Percentiles rank a stretch among this genome's conserved stretches.
Conservation (phyloP, 371 early-diverging fungal species). For the Dinochytrium kinnereticum region DNA sequence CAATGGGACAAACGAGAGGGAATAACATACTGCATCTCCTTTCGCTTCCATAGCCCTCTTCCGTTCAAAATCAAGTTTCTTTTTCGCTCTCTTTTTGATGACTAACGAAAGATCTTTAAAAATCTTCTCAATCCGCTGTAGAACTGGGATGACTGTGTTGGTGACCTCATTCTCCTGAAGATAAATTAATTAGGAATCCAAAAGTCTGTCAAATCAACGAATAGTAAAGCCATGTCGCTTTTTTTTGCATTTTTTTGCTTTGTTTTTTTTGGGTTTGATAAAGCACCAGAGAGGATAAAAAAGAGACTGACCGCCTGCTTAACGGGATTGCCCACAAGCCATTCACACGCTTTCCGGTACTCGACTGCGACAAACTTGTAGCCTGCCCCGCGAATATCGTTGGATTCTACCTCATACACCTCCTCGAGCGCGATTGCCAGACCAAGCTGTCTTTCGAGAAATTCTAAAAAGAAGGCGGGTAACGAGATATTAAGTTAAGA, state of each 20-base stretch:
- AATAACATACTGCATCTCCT: constrained; percentile 33
- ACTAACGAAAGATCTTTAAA: constrained; percentile 74
- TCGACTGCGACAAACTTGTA: constrained; percentile 26
- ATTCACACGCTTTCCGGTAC: constrained; percentile 42
- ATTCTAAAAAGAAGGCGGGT: too few species aligned
- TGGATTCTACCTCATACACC: constrained; percentile 56
- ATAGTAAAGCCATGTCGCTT: too few species aligned
- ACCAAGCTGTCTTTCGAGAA: constrained; percentile 62
- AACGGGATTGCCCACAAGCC: constrained; percentile 32
- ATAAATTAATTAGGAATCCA: neutral
- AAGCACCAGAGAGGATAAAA: constrained; percentile 3
- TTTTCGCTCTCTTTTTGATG: constrained; percentile 77
- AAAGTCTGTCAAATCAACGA: neutral
- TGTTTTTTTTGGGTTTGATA: too few species aligned
- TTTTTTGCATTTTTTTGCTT: too few species aligned
- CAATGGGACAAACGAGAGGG: too few species aligned
- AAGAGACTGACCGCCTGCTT: constrained; percentile 32
- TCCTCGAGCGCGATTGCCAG: constrained; percentile 66
- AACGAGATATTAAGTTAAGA: too few species aligned
- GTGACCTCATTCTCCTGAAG: constrained; percentile 37
- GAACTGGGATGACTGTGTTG: constrained; percentile 54
- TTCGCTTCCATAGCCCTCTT: constrained; percentile 64
- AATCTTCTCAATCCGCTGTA: constrained; percentile 63
- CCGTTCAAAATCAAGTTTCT: constrained; percentile 78
- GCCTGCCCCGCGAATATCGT: constrained; percentile 6